Conservation (phyloP, 495 filamentous ascomycete genomes). For the Penicillium cinerascens region DNA sequence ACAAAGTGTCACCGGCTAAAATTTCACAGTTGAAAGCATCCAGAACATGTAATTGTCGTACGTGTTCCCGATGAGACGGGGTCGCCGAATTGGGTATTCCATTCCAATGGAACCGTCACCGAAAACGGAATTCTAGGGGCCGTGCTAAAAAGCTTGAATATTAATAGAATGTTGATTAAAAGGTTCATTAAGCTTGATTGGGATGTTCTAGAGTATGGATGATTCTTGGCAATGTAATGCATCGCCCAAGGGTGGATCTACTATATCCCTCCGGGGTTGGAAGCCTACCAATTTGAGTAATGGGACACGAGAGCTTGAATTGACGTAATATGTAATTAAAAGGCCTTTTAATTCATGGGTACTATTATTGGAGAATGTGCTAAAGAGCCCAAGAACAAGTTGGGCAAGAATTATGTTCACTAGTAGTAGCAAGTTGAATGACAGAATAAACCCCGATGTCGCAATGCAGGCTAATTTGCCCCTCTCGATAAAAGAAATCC, state of each 20-base stretch:
- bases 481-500: not conserved
- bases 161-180: not conserved
- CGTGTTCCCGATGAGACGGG: not conserved
- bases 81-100: not conserved
- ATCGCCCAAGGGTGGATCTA: not conserved
- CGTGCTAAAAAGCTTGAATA: not conserved
- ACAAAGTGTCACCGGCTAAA: not conserved
- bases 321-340: not conserved
- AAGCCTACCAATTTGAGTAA: not conserved
- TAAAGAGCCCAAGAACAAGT: not conserved
- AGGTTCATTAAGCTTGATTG: not conserved
- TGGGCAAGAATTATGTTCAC: slow-evolving; percentile 10
- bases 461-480: not conserved
- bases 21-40: slow-evolving; percentile 1
- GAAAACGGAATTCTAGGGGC: slow-evolving; percentile 6
- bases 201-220: not conserved
- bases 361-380: not conserved
- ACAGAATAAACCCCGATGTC: not conserved
- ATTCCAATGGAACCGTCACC: slow-evolving; percentile 7
- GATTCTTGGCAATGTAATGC: not conserved
- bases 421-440: slow-evolving; percentile 1
- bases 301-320: not conserved
- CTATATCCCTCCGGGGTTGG: not conserved
- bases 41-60: not conserved
- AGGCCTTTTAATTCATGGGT: not conserved